Percentiles rank a stretch among this genome's conserved stretches.
Evolutionary conservation across 768 basidiomycete species (phyloP).

Genomic region (Tulasnella sp.): DNA sequence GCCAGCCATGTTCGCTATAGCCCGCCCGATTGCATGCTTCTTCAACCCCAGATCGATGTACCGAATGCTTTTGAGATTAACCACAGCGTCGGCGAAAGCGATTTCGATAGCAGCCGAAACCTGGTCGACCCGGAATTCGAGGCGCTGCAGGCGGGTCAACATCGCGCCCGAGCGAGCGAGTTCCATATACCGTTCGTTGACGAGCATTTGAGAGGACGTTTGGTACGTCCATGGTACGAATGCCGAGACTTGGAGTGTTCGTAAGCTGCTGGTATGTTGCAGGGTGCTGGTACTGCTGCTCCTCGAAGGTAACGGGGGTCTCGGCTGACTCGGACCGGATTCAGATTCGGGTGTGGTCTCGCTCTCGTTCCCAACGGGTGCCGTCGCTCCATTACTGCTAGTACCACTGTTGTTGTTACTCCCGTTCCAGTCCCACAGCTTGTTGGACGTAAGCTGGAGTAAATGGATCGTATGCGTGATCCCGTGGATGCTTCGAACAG

Average conservation of each 20-base stretch:
- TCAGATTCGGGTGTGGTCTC: not conserved
- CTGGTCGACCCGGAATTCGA: conserved; percentile 9
- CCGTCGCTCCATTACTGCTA: not conserved
- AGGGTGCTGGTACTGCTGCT: not conserved
- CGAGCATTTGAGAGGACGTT: not conserved
- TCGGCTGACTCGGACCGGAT: not conserved
- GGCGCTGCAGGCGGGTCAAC: not conserved
- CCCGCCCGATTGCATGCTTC: conserved; percentile 11
- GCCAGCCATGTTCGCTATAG: not conserved
- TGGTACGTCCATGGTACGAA: conserved; percentile 16
- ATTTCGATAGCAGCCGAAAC: not conserved
- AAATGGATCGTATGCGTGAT: conserved; percentile 7
- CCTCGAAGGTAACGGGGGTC: not conserved
- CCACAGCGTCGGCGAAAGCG: not conserved
- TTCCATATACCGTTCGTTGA: conserved; percentile 6
- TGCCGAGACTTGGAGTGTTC: not conserved
- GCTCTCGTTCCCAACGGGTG: not conserved
- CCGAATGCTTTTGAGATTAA: not conserved
- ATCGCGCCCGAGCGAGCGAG: not conserved
- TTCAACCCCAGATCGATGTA: conserved; percentile 1
- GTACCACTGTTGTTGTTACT: not conserved
- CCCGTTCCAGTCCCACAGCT: not conserved
- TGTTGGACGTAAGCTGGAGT: not conserved
- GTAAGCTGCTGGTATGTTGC: not conserved
- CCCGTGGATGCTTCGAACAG: not conserved